A percentile compares a stretch with the other conserved stretches of the same genome.
Evolutionary conservation across 2,329 filamentous ascomycete species (phyloP).

Genomic region (Chrysoporthe cubensis): DNA sequence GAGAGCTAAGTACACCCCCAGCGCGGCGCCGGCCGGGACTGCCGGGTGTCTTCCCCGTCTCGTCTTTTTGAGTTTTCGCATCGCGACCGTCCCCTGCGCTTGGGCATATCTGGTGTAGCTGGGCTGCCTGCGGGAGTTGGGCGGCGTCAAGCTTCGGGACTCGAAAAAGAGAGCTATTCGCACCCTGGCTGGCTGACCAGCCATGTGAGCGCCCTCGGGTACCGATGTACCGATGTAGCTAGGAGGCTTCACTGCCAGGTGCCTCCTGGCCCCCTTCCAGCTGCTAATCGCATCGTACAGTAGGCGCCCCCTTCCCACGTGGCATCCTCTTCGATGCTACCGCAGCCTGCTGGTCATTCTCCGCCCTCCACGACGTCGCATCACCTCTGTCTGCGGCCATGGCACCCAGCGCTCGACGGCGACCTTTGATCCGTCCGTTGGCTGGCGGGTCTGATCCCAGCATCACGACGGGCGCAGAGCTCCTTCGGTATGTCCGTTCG

Average conservation of each 20-base stretch:
- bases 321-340: background rate
- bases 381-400: background rate
- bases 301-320: background rate
- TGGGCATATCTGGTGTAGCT: background rate
- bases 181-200: background rate
- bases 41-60: background rate
- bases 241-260: background rate
- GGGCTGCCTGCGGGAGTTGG: background rate
- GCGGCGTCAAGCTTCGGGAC: background rate
- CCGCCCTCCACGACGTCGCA: background rate
- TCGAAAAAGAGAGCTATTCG: background rate
- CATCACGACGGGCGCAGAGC: background rate
- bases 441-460: background rate
- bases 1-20: too few species aligned
- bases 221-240: background rate
- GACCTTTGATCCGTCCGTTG: background rate
- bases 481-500: conserved; percentile 4
- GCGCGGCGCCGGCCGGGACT: too few species aligned
- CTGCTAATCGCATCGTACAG: background rate
- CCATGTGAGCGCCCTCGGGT: background rate
- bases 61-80: background rate
- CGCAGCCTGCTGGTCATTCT: background rate
- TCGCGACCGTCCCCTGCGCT: background rate
- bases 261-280: conserved; percentile 2
- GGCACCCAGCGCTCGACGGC: background rate